Conservation (phyloP, 306 rosid species). For the Geum urbanum region DNA sequence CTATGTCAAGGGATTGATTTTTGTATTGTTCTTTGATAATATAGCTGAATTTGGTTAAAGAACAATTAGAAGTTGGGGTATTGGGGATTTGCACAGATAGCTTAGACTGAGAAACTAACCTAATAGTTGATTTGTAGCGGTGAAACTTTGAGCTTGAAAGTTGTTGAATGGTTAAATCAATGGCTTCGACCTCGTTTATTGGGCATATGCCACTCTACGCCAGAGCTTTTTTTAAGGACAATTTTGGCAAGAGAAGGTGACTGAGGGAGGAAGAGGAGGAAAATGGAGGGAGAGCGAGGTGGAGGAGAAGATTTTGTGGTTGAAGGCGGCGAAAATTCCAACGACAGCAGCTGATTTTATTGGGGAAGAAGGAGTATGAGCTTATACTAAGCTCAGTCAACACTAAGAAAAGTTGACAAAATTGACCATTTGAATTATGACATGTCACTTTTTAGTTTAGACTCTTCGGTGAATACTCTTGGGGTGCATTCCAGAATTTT, state of each 20-base stretch:
- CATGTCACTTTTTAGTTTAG: too few relatives aligned
- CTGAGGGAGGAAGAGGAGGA: neutral
- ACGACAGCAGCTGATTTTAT: too few relatives aligned
- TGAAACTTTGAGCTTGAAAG: neutral
- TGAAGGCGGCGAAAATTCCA: too few relatives aligned
- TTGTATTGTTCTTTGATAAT: slow-evolving; percentile 21
- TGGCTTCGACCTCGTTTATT: slow-evolving; percentile 73
- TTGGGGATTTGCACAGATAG: neutral
- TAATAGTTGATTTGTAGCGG: slow-evolving; percentile 6
- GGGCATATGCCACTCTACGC: slow-evolving; percentile 61
- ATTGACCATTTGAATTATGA: too few relatives aligned
- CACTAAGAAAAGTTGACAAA: too few relatives aligned
- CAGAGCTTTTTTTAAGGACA: slow-evolving; percentile 43
- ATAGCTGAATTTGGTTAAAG: slow-evolving; percentile 11
- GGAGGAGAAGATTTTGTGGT: too few relatives aligned
- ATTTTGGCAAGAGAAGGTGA: slow-evolving; percentile 43
- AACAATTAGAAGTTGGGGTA: neutral
- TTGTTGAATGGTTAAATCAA: slow-evolving; percentile 61
- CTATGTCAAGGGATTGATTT: slow-evolving; percentile 27
- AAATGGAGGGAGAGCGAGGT: too few relatives aligned
- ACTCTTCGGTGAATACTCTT: too few relatives aligned
- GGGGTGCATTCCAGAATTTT: too few relatives aligned
- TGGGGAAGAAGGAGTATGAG: too few relatives aligned
- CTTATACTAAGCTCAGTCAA: too few relatives aligned
- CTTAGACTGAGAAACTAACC: neutral